Conservation (phyloP, 768 basidiomycete species). For the Collybiopsis confluens region DNA sequence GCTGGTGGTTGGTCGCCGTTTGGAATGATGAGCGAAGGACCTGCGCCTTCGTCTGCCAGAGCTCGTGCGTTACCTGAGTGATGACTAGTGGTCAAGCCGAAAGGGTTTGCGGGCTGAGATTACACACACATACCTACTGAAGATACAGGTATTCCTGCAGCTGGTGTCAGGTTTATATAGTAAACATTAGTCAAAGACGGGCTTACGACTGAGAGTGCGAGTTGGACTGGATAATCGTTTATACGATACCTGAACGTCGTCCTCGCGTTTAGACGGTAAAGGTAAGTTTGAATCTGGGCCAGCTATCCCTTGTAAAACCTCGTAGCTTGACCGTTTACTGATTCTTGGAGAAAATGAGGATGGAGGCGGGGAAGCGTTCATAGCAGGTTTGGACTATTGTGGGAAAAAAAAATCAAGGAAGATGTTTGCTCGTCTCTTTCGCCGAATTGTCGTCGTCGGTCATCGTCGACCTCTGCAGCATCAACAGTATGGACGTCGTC, state of each 20-base stretch:
- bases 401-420: no score
- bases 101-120: neutral
- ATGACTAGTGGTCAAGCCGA: slow-evolving; percentile 16
- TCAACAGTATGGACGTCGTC: no score
- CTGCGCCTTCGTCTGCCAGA: slow-evolving; percentile 68
- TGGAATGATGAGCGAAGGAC: slow-evolving; percentile 34
- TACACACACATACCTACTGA: slow-evolving; percentile 68
- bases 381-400: neutral
- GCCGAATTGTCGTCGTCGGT: no score
- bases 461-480: no score
- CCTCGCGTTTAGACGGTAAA: slow-evolving; percentile 50
- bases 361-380: slow-evolving; percentile 32
- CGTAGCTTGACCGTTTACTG: slow-evolving; percentile 66
- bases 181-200: no score
- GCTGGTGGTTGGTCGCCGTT: slow-evolving; percentile 20
- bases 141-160: slow-evolving; percentile 77
- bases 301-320: slow-evolving; percentile 64
- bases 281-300: slow-evolving; percentile 76
- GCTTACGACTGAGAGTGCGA: slow-evolving; percentile 75
- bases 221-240: slow-evolving; percentile 71
- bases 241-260: slow-evolving; percentile 38
- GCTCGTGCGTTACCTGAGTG: slow-evolving; percentile 88
- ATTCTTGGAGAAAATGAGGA: slow-evolving; percentile 36
- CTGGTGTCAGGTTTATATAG: no score
- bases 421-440: no score